Evolutionary conservation across 495 filamentous ascomycete genomes (phyloP), one percentile per base, ranked within the genome.

Genomic region (Poronia punctata): DNA sequence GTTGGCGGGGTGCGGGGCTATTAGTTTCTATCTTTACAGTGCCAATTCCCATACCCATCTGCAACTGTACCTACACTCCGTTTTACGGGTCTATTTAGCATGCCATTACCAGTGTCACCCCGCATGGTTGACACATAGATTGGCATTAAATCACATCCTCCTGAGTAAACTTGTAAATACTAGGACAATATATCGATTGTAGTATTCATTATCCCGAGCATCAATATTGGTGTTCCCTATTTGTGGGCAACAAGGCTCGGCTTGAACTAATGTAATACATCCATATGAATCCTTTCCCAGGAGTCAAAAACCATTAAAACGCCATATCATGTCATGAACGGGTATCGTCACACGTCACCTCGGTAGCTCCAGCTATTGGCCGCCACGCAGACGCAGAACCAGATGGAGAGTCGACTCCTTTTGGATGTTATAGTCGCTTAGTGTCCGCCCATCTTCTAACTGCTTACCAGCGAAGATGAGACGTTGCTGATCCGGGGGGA

Each of bases 341-440:
- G 50, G 46, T 52, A 49, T 53, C 40, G 21, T 56, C 32, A 50
- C 34, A n/a, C 37, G 17, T 39, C 51, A 18, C 43, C 27, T 31
- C 35, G 31, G 26, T 21, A 11, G 7, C 7, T 25, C 32, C 45
- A 38, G 35, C 60, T 80, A 86, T 64, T 84, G 80, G 43, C 86
- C 86, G 50, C 86, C 86, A 71, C 86, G 86, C 46, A 93, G 80
- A 65, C 86, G 83, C 46, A 93, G 78, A 39, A 92, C 86, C 67
- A 93, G 66, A 61, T 93, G 86, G 20, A 93, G 78, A 2, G 86
- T 93, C 51, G 76, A 82, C 72, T 93, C 86, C 74, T 93, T 92
- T 72, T 93, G 86, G 52, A 93, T 93, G 66, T 93, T 93, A 76
- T 93, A 93, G 57, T 93, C 86, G 38, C 80, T 84, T 38, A 92